These are phyloP conservation scores for Sechiopsis laciniata DNA, from an alignment of 306 rosid species.

Conservation along the genomic window DNA sequence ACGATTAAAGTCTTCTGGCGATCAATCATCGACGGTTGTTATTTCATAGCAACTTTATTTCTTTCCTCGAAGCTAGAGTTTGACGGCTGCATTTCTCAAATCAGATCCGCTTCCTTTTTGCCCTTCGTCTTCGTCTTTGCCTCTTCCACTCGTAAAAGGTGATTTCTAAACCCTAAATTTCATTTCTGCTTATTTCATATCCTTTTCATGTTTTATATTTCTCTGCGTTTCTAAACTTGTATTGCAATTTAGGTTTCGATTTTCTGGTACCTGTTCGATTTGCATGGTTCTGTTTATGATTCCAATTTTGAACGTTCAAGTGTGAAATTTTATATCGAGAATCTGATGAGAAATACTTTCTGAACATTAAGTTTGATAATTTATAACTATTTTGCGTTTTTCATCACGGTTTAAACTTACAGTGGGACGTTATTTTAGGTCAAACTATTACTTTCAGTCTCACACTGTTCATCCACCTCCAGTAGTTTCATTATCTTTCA, in stretches of 20 bases:
- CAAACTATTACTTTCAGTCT: background rate
- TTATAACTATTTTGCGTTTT: background rate
- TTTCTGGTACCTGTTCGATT: no score
- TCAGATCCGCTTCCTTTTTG: slow-evolving; percentile 20
- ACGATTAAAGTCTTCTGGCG: slow-evolving; percentile 12
- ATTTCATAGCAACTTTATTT: slow-evolving; percentile 12
- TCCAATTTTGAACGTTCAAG: background rate
- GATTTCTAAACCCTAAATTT: slow-evolving; percentile 18
- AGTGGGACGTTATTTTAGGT: background rate
- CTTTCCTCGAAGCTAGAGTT: slow-evolving; percentile 2
- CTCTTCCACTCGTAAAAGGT: slow-evolving; percentile 21
- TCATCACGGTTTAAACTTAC: background rate
- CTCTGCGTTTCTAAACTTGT: no score
- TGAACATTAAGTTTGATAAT: background rate
- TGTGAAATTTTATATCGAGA: background rate
- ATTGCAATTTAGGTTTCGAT: no score
- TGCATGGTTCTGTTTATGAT: background rate
- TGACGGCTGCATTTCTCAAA: slow-evolving; percentile 21
- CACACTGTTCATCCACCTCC: background rate
- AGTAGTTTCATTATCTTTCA: background rate
- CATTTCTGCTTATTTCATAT: no score
- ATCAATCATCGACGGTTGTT: slow-evolving; percentile 22
- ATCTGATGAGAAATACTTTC: background rate
- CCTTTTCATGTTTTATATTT: no score
- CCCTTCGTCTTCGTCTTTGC: background rate